Evolutionary conservation across 2,329 filamentous ascomycete species (phyloP), one percentile per base, ranked within the genome.

Genomic region (Elsinoe arachidis): DNA sequence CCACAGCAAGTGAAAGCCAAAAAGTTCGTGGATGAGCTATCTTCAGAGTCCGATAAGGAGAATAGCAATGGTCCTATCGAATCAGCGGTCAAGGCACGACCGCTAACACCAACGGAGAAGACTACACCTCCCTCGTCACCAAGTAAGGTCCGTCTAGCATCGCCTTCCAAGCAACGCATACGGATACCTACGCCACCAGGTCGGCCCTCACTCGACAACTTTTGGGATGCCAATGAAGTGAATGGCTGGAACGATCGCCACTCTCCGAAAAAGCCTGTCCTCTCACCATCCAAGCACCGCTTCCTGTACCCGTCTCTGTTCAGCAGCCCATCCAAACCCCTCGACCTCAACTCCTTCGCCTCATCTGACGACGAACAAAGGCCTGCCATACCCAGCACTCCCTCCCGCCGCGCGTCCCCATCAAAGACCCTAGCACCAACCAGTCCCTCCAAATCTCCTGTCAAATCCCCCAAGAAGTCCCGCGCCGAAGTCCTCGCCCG

Each of bases 231-330:
- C 60, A 78, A 79, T 11, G 68, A 80, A 14, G 74, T 83, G 21
- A 80, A 85, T 62, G 78, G 81, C 43, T 86, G 82, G 82, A 83
- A 85, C 60, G 82, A 85, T 44, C 73, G 81, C 55, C 79, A 84
- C 65, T 82, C 79, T 0, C 79, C 81, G 0, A 72, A 69, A 37
- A 81, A 80, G 62, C 64, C 65, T 12, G 65, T 74, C 62, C 70
- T 51, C 67, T 78, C 63, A 53, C 70, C 61, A 62, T 72, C 58
- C 58, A 72, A 64, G 66, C 64, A 60, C 17, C 63, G 62, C 12
- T 65, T 64, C 41, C 53, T 53, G 2, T 19, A 53, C 17, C 34
- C 34, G 1, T 39, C 49, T 2, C 19, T 39, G 1, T 53, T 53
- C 34, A 14, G 11, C 11, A 53, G 14, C 23, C 34, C 34, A 1